A percentile compares a stretch with the other conserved stretches of the same genome.
Evolutionary conservation across 192 early-diverging fungal genomes (phyloP).

Genomic region (Linnemannia hyalina): DNA sequence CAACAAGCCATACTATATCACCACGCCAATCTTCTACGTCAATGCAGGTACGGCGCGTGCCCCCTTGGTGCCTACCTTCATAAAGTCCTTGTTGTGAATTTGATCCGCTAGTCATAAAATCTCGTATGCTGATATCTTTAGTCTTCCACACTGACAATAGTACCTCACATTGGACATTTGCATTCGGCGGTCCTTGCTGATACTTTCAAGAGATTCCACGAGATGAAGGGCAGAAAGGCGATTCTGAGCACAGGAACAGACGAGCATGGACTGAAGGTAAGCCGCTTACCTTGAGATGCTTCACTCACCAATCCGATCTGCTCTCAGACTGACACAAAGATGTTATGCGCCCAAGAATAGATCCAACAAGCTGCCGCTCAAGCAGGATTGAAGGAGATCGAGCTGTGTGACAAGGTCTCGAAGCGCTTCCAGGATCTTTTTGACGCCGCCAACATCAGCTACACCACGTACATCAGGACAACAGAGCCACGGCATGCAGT

Average conservation of each 20-base stretch:
- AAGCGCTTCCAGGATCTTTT: slow-evolving; percentile 78
- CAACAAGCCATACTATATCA: slow-evolving; percentile 74
- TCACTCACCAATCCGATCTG: not conserved
- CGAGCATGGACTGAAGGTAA: slow-evolving; percentile 94
- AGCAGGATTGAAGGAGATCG: slow-evolving; percentile 68
- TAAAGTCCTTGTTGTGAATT: not conserved
- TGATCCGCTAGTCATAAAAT: not conserved
- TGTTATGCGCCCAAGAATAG: slow-evolving; percentile 39
- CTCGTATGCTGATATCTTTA: not conserved
- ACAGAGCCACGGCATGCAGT: slow-evolving; percentile 80
- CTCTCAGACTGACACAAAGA: not conserved
- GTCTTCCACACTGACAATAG: slow-evolving; percentile 37
- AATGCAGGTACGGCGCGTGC: slow-evolving; percentile 73
- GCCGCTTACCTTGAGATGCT: not conserved
- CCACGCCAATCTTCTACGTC: slow-evolving; percentile 93
- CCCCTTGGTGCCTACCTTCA: not conserved
- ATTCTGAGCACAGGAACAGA: slow-evolving; percentile 88
- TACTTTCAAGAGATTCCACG: slow-evolving; percentile 80
- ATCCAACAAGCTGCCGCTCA: slow-evolving; percentile 91
- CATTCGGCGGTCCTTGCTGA: slow-evolving; percentile 92
- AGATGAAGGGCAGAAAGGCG: slow-evolving; percentile 72
- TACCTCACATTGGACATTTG: slow-evolving; percentile 95
- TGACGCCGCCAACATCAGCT: slow-evolving; percentile 76
- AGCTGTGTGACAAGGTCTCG: slow-evolving; percentile 86
- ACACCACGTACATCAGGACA: slow-evolving; percentile 90